A percentile compares a stretch with the other conserved stretches of the same genome.
These are phyloP conservation scores for Neurospora sp. DNA, from an alignment of 495 filamentous ascomycete genomes.

Conservation along the genomic window DNA sequence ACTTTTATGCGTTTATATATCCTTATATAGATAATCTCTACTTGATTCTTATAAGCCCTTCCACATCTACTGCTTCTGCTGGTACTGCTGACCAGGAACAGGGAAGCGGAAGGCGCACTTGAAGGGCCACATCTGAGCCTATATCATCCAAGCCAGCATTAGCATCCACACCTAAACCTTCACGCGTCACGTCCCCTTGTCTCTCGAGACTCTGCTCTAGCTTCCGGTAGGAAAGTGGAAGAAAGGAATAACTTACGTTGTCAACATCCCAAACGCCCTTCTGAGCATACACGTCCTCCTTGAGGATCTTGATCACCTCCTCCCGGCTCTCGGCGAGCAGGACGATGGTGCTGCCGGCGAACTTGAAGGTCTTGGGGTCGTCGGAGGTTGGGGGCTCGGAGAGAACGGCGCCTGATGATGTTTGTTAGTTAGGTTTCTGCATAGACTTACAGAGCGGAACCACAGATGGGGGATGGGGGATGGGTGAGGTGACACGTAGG, in stretches of 20 bases:
- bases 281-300: conserved; percentile 60
- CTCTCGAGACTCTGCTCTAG: too few species aligned
- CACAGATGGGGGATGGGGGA: too few species aligned
- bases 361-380: conserved; percentile 45
- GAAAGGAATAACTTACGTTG: conserved; percentile 38
- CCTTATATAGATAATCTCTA: not conserved
- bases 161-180: not conserved
- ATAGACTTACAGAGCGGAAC: too few species aligned
- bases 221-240: not conserved
- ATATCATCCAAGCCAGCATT: not conserved
- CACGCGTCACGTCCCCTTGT: too few species aligned
- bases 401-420: conserved; percentile 53
- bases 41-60: not conserved
- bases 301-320: conserved; percentile 54
- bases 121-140: conserved; percentile 35
- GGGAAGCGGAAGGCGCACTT: conserved; percentile 34
- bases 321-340: conserved; percentile 54
- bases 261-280: conserved; percentile 77
- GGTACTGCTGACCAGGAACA: conserved; percentile 4
- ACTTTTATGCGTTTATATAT: too few species aligned
- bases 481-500: too few species aligned
- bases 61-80: not conserved
- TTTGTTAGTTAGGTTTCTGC: not conserved
- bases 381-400: conserved; percentile 54
- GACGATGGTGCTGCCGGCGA: conserved; percentile 63